Percentiles rank a stretch among this genome's conserved stretches.
Evolutionary conservation across 225 moss, liverwort and hornwort species (phyloP).

Genomic region (Straminergon stramineum): DNA sequence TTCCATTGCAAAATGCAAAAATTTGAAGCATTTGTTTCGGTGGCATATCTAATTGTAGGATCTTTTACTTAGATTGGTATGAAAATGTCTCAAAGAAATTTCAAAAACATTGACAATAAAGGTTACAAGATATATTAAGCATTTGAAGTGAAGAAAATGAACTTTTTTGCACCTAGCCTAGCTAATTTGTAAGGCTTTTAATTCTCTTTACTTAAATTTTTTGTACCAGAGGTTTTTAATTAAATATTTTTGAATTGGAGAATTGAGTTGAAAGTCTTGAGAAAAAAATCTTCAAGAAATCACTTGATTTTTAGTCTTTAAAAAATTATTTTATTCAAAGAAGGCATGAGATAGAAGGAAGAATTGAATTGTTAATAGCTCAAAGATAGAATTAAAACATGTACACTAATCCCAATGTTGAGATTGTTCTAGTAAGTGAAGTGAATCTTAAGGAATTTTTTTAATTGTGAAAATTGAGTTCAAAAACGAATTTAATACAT

Average conservation of each 20-base stretch:
- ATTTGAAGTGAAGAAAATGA: neutral
- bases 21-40: neutral
- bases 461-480: neutral
- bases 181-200: neutral
- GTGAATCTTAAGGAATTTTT: accelerated
- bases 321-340: neutral
- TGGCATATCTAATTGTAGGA: neutral
- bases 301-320: neutral
- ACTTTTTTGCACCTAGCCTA: accelerated
- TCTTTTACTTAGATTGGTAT: neutral
- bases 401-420: neutral
- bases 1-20: neutral
- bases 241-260: accelerated
- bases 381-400: neutral
- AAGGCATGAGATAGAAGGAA: neutral
- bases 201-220: neutral
- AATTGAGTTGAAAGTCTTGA: neutral
- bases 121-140: neutral
- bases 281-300: neutral
- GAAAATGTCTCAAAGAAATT: neutral
- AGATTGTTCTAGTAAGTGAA: neutral
- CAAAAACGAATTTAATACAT: accelerated
- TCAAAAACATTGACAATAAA: neutral
- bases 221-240: neutral
- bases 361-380: neutral